phyloP scores from a whole-genome alignment of 2,329 filamentous ascomycete species.

The Alternaria rosae region DNA sequence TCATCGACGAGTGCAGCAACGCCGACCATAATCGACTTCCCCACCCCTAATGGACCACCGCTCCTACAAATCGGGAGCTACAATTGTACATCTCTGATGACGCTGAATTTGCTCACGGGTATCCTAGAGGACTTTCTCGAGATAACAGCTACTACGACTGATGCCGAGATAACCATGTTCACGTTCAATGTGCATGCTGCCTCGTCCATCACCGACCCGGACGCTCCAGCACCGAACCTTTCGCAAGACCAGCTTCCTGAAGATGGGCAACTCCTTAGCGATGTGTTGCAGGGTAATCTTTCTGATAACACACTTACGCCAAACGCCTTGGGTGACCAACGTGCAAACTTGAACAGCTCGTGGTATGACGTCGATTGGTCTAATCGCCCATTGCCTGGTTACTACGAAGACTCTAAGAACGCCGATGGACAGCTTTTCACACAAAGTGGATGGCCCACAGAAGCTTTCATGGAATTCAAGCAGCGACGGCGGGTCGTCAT shows the following conservation, averaged over 20 bases:
- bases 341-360: constrained; percentile 63
- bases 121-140: constrained; percentile 63
- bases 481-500: constrained; percentile 62
- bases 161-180: constrained; percentile 62
- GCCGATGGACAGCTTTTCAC: constrained; percentile 54
- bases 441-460: constrained; percentile 69
- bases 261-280: constrained; percentile 55
- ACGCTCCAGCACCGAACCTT: constrained; percentile 52
- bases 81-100: constrained; percentile 61
- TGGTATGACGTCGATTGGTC: constrained; percentile 59
- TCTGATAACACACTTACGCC: constrained; percentile 64
- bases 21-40: constrained; percentile 26
- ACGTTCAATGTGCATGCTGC: constrained; percentile 68
- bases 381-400: constrained; percentile 59
- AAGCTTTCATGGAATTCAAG: constrained; percentile 64
- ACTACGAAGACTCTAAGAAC: constrained; percentile 57
- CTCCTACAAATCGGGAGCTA: constrained; percentile 60
- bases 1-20: constrained; percentile 20
- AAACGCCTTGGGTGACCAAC: constrained; percentile 57
- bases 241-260: constrained; percentile 56
- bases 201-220: constrained; percentile 44
- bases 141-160: constrained; percentile 62
- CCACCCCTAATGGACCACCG: constrained; percentile 32
- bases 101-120: constrained; percentile 58
- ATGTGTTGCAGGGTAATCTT: constrained; percentile 57